A percentile compares a stretch with the other conserved stretches of the same genome.
These are phyloP conservation scores for Chaetomiaceae sp. DNA, from an alignment of 2,329 filamentous ascomycete species.

Conservation along the genomic window DNA sequence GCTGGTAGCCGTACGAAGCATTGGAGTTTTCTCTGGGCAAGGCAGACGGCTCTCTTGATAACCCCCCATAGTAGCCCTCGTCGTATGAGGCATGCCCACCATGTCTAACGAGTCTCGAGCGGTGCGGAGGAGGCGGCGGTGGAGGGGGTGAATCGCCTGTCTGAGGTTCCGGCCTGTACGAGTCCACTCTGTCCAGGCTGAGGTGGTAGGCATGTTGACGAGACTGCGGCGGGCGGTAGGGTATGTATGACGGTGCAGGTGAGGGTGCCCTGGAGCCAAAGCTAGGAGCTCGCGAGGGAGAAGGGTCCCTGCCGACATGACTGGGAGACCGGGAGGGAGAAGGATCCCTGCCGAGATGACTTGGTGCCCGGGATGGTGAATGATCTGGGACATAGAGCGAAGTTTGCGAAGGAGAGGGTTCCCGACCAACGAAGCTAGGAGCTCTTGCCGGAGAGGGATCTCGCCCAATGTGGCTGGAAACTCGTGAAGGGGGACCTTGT, in stretches of 20 bases:
- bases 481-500: constrained; percentile 15
- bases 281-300: constrained; percentile 34
- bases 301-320: constrained; percentile 6
- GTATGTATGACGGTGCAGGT: constrained; percentile 25
- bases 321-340: constrained; percentile 20
- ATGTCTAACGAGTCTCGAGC: constrained; percentile 35
- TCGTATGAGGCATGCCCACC: constrained; percentile 34
- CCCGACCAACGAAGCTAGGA: not conserved
- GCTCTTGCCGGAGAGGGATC: constrained; percentile 16
- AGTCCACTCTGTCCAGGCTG: constrained; percentile 15
- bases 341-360: not conserved
- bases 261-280: constrained; percentile 30
- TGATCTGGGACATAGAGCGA: not conserved
- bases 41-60: constrained; percentile 13
- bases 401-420: not conserved
- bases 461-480: not conserved
- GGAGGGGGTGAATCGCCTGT: constrained; percentile 63
- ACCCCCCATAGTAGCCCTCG: constrained; percentile 19
- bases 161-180: constrained; percentile 9
- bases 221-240: constrained; percentile 25
- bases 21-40: constrained; percentile 31
- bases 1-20: constrained; percentile 27
- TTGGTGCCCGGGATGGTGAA: not conserved
- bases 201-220: constrained; percentile 23
- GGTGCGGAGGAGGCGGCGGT: constrained; percentile 78